Evolutionary conservation across 1,139 yeast genomes (phyloP).

Genomic region (Taphrina confusa): DNA sequence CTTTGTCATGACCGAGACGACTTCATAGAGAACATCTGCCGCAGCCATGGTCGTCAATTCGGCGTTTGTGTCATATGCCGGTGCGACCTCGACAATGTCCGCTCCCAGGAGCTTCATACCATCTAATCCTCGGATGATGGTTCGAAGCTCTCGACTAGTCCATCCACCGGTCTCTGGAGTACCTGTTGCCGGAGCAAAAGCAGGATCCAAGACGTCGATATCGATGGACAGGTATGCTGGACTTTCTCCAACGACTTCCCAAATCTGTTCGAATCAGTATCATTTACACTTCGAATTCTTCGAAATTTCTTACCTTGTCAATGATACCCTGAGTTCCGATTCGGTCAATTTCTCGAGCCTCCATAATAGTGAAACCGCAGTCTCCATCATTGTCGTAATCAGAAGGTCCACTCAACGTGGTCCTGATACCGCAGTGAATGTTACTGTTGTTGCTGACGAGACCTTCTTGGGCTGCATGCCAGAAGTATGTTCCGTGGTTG

Average conservation of each 20-base stretch:
- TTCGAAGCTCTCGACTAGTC: constrained; percentile 69
- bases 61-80: constrained; percentile 63
- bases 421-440: constrained; percentile 71
- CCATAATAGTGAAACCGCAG: constrained; percentile 64
- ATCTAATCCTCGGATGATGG: constrained; percentile 61
- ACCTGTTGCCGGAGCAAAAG: constrained; percentile 79
- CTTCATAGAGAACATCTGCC: constrained; percentile 71
- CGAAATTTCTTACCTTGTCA: constrained; percentile 44
- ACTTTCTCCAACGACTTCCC: constrained; percentile 56
- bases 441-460: constrained; percentile 57
- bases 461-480: constrained; percentile 74
- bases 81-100: constrained; percentile 76
- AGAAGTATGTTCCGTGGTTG: constrained; percentile 78
- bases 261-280: constrained; percentile 45
- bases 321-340: constrained; percentile 52
- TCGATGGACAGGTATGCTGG: constrained; percentile 76
- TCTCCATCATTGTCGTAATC: constrained; percentile 66
- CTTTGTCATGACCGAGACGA: constrained; percentile 70
- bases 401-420: constrained; percentile 61
- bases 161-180: constrained; percentile 83
- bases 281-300: not conserved
- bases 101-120: constrained; percentile 68
- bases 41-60: constrained; percentile 76
- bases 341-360: constrained; percentile 70
- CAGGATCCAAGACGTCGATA: constrained; percentile 77